Base-by-base conservation (phyloP, 441 rosid species). In the Gossypium armourianum region DNA sequence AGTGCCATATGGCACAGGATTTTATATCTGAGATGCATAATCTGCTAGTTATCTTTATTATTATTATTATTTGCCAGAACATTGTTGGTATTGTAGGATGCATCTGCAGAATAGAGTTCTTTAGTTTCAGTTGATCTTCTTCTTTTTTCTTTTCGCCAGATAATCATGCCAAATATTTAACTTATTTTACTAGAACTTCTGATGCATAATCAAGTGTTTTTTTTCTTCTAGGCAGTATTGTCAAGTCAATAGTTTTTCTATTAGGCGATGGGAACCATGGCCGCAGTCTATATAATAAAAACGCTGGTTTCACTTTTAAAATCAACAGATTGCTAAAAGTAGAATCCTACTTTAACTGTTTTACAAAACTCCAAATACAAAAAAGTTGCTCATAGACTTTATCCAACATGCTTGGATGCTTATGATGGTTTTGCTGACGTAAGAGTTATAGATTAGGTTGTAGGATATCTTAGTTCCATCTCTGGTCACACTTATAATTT, bases 281-380 rank as follows among this genome's bases (percentile, higher is more conserved):
- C 28, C 13, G 13, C 15, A 24, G 23, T 40, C 29, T 20, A 40
- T 62, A 40, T 19, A 10, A 19, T 36, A 62, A 40, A 62, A 62
- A 10, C n/a, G 4, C 13, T 9, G 4, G 12, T 24, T 57, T 45
- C 59, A 19, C 55, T 53, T 9, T 72, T 54, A 62, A 24, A 49
- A 66, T 36, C 56, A 54, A 23, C 55, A 23, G 56, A 63, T 26
- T 62, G 40, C 23, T 47, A 55, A 47, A 61, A 43, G 17, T 55
- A 68, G 74, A 45, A 64, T 58, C 45, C 28, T 23, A 16, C 65
- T 58, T 43, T 45, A 40, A 59, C 62, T 58, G 40, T 24, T 58
- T 26, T 24, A 10, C 47, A 9, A 43, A 36, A 59, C 13, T 52
- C 45, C 50, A 19, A 45, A 23, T 47, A 59, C 19, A 8, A 40